These are phyloP conservation scores for button mushroom (Agaricus bisporus) DNA, from an alignment of 768 basidiomycete species.

Conservation along the genomic window DNA sequence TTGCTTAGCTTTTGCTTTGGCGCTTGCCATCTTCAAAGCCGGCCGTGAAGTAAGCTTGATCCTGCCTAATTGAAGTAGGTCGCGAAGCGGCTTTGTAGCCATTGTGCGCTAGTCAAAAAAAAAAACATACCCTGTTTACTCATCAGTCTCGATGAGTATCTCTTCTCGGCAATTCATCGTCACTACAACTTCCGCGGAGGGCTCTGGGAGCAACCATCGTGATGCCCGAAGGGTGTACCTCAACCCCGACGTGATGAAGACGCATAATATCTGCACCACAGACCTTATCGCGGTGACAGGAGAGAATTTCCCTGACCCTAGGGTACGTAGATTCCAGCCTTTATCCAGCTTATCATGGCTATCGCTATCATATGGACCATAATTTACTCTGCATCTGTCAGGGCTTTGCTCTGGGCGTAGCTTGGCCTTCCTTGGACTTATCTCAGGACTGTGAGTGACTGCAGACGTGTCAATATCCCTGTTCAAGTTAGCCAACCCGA, in stretches of 20 bases:
- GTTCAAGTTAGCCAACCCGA: not conserved
- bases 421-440: conserved; percentile 71
- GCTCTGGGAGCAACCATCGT: conserved; percentile 28
- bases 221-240: conserved; percentile 58
- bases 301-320: conserved; percentile 22
- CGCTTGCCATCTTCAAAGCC: too few species aligned
- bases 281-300: conserved; percentile 57
- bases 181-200: conserved; percentile 26
- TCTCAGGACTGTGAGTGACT: conserved; percentile 48
- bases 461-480: conserved; percentile 12
- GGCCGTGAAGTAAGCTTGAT: not conserved
- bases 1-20: not conserved
- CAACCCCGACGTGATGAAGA: conserved; percentile 56
- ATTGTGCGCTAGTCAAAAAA: not conserved
- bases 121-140: not conserved
- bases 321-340: conserved; percentile 16
- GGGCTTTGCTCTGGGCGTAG: conserved; percentile 62
- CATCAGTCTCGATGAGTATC: conserved; percentile 12
- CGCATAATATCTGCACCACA: conserved; percentile 57
- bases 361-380: not conserved
- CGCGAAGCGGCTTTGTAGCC: not conserved
- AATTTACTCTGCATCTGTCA: conserved; percentile 16
- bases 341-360: not conserved
- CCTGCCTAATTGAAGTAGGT: not conserved
- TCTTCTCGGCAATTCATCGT: conserved; percentile 35